Conservation (phyloP, 768 basidiomycete species). For the Pisolithus sp. region DNA sequence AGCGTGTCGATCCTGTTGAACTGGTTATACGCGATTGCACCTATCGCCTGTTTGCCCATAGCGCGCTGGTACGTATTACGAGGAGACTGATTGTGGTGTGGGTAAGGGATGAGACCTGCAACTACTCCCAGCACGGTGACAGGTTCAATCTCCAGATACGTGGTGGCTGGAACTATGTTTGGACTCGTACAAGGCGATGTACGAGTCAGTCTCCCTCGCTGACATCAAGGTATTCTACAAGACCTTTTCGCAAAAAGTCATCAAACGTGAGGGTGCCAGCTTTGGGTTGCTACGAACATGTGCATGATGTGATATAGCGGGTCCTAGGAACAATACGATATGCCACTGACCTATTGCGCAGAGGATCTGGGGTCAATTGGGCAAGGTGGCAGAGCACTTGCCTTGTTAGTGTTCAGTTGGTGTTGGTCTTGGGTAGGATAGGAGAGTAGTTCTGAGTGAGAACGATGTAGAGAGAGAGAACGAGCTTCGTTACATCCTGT, state of each 20-base stretch:
- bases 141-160: constrained; percentile 97
- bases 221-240: constrained; percentile 97
- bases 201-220: constrained; percentile 99
- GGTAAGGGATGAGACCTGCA: constrained; percentile 97
- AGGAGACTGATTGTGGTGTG: constrained; percentile 98
- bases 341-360: constrained; percentile 50
- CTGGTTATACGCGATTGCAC: constrained; percentile 97
- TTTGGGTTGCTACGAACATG: constrained; percentile 60
- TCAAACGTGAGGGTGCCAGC: constrained; percentile 78
- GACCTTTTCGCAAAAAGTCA: constrained; percentile 84
- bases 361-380: too few relatives aligned
- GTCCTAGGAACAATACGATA: neutral
- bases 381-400: too few relatives aligned
- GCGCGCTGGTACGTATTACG: constrained; percentile 99
- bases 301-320: constrained; percentile 5
- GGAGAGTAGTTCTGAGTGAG: too few relatives aligned
- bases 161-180: constrained; percentile 75
- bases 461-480: too few relatives aligned
- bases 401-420: too few relatives aligned
- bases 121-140: constrained; percentile 97
- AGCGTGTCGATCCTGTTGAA: constrained; percentile 96
- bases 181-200: constrained; percentile 92
- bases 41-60: constrained; percentile 99
- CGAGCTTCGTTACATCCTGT: too few relatives aligned
- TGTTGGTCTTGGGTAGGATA: too few relatives aligned